Conservation (phyloP, 2,329 filamentous ascomycete species). For the Ustulina deusta region DNA sequence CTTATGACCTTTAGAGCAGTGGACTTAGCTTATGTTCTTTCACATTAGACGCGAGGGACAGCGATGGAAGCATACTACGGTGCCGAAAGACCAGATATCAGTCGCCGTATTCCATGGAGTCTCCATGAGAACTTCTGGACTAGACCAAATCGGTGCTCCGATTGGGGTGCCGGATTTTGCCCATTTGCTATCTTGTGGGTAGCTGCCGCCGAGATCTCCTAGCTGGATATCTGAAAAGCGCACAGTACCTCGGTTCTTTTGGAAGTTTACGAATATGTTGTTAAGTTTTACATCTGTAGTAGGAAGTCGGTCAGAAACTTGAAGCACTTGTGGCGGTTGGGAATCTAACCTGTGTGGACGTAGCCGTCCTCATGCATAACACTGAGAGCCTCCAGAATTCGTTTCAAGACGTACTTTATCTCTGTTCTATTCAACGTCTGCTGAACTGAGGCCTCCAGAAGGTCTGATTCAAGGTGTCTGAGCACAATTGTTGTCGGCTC, state of each 20-base stretch:
- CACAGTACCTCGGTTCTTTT: not conserved
- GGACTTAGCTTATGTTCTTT: not conserved
- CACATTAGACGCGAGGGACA: not conserved
- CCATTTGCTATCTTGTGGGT: not conserved
- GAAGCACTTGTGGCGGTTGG: not conserved
- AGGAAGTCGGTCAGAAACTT: not conserved
- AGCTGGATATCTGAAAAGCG: constrained; percentile 15
- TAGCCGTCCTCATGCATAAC: constrained; percentile 6
- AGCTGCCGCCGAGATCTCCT: not conserved
- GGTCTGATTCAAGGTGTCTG: not conserved
- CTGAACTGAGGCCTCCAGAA: not conserved
- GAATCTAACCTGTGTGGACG: not conserved
- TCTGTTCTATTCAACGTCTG: not conserved
- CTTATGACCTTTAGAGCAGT: not conserved
- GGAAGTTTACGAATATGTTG: constrained; percentile 8
- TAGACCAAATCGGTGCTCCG: not conserved
- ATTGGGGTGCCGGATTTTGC: not conserved
- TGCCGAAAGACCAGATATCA: constrained; percentile 19
- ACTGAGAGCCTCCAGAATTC: not conserved
- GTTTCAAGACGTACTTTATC: not conserved
- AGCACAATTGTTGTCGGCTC: constrained; percentile 8
- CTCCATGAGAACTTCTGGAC: constrained; percentile 5
- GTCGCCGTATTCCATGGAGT: constrained; percentile 3
- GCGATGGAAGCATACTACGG: not conserved
- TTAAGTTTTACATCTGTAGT: not conserved